Evolutionary conservation across 179 eudicot genomes (phyloP), one percentile per base, ranked within the genome.

Genomic region (Patellifolia procumbens): DNA sequence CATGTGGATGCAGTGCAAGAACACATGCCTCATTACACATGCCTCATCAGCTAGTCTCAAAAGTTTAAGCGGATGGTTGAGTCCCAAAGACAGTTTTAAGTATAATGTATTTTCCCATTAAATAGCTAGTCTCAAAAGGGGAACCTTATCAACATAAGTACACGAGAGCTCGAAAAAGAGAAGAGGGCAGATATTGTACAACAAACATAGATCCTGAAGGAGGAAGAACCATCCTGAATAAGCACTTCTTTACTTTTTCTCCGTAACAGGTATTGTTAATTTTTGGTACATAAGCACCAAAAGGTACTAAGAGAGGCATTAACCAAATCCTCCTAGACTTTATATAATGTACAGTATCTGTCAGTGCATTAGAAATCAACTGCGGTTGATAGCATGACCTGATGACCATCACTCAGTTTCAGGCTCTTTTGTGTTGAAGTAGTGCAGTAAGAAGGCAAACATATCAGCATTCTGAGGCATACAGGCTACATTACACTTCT

Each of bases 401-500:
- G 45, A 55, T 15, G 48, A 31, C 42, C 68, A 64, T 80, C 74
- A 34, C 76, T 31, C 24, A 66, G 3, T 39, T 63, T 70, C 66
- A 26, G 46, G 52, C 37, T 19, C 31, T 32, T 9, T 42, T 26
- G 17, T 26, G 48, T 19, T n/a, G 42, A 35, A 16, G 32, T 74
- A 49, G 34, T 22, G 74, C 63, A 45, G 67, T 55, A 12, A 64
- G 65, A 55, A 22, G 46, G 59, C 32, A 13, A 55, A 35, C 51
- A 37, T 48, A 37, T 15, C 29, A n/a, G 49, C 26, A 62, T 19
- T 26, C 15, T 11, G 28, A 49, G 32, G 68, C 48, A 46, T 19
- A 43, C 20, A 68, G 24, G 74, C 70, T 71, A 87, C 88, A 93
- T 81, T 90, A 89, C 63, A 93, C 86, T 34, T 86, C 93, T 19